Conservation (phyloP, 768 basidiomycete species). For the Xerocomus spinulosus region DNA sequence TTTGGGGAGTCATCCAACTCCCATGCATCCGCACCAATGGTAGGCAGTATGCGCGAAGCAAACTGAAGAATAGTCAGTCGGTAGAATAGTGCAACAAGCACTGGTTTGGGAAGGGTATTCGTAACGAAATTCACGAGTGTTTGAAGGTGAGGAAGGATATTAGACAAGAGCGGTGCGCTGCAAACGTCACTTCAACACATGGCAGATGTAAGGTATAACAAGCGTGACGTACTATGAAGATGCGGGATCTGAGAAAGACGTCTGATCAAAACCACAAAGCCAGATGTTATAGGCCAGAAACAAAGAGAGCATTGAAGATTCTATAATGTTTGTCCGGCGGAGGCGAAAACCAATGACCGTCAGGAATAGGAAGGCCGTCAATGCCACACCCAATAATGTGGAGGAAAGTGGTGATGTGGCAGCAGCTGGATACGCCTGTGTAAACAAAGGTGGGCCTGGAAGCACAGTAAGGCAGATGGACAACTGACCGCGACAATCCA, state of each 20-base stretch:
- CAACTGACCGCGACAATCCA: slow-evolving; percentile 76
- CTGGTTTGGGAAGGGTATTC: slow-evolving; percentile 82
- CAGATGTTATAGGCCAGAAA: slow-evolving; percentile 90
- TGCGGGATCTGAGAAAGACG: slow-evolving; percentile 66
- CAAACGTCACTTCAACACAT: slow-evolving; percentile 6
- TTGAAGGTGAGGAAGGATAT: slow-evolving; percentile 77
- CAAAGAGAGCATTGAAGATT: slow-evolving; percentile 81
- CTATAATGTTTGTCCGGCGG: slow-evolving; percentile 87
- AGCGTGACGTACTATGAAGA: slow-evolving; percentile 64
- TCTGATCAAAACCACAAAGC: slow-evolving; percentile 79
- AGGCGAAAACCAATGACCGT: slow-evolving; percentile 88
- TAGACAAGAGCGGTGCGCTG: slow-evolving; percentile 72
- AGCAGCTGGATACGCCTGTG: slow-evolving; percentile 74
- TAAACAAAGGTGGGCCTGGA: slow-evolving; percentile 9
- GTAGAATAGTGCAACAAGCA: slow-evolving; percentile 74
- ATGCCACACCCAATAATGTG: slow-evolving; percentile 80
- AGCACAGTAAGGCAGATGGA: neutral
- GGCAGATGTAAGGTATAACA: neutral
- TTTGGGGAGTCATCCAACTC: slow-evolving; percentile 61
- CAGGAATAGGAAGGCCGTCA: slow-evolving; percentile 86
- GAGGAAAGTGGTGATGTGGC: slow-evolving; percentile 83
- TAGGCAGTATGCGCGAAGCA: slow-evolving; percentile 78
- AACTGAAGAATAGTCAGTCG: slow-evolving; percentile 77
- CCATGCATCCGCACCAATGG: slow-evolving; percentile 79
- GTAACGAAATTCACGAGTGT: slow-evolving; percentile 76